Evolutionary conservation across 2,329 filamentous ascomycete species (phyloP).

Genomic region (Neocatenulostroma microsporum): DNA sequence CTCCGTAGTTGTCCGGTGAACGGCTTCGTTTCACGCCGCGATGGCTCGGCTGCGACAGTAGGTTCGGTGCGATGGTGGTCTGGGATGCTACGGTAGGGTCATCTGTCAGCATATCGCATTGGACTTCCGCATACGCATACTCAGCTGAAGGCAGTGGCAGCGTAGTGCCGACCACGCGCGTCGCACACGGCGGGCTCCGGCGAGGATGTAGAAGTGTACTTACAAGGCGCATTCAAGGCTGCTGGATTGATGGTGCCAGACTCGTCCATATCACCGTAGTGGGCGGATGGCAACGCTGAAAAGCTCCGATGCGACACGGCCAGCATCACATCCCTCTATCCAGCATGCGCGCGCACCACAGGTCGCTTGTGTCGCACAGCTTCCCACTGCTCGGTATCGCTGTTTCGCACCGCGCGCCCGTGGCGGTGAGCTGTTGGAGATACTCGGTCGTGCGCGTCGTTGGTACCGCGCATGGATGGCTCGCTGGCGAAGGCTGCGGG

Average conservation of each 20-base stretch:
- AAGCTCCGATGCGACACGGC: conserved; percentile 28
- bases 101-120: conserved; percentile 2
- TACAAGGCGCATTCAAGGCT: conserved; percentile 73
- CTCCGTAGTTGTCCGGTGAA: conserved; percentile 57
- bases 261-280: conserved; percentile 50
- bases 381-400: conserved; percentile 14
- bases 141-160: no score
- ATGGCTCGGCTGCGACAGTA: conserved; percentile 43
- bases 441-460: conserved; percentile 16
- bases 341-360: conserved; percentile 6
- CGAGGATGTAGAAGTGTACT: conserved; percentile 12
- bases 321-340: conserved; percentile 31
- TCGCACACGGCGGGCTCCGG: conserved; percentile 6
- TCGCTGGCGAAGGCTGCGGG: conserved; percentile 9
- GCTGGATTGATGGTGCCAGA: conserved; percentile 88
- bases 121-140: no score
- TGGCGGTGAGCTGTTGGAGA: conserved; percentile 24
- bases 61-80: conserved; percentile 40
- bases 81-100: conserved; percentile 28
- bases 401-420: conserved; percentile 19
- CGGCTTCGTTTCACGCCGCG: conserved; percentile 73
- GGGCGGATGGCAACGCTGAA: conserved; percentile 23
- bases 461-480: conserved; percentile 14
- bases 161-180: conserved; percentile 12
- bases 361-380: conserved; percentile 16